Evolutionary conservation across 2,329 filamentous ascomycete species (phyloP), one percentile per base, ranked within the genome.

Genomic region (Aspergillus costaricaensis): DNA sequence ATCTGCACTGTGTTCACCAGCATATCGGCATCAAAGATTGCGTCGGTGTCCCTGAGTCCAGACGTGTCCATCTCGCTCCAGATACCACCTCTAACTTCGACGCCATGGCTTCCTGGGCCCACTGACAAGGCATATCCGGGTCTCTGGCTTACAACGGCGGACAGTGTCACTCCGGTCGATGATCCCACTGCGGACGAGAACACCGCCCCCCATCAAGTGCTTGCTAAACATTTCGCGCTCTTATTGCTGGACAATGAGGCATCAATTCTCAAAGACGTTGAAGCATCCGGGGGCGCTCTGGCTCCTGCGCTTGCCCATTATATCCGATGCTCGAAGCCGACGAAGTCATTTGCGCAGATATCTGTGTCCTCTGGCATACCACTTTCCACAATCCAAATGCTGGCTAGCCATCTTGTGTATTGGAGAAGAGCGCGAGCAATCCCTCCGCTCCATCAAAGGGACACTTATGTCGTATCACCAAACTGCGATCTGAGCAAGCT

Each of bases 351-450:
- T 75, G 89, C 91, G 38, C 87, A 90, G 62, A 85, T 92, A 65
- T 93, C 83, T 67, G 72, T 74, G 4, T 65, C 71, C 2, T 79
- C 79, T 55, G 85, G 88, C 19, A 88, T 98, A 55, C 88, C 90
- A 3, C 83, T 95, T 1, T 83, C 86, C 32, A 91, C 96, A 67
- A 89, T 98, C 64, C 89, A 94, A 64, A 89, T 91, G 67, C 91
- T 96, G 63, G 92, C 93, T 9, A 90, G 91, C 60, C 95, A 98
- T 78, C 89, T 99, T 64, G 92, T 98, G 62, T 96, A 96, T 78
- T 98, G 94, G 93, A 88, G 95, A 23, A 89, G 93, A 59, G 95
- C 94, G 50, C 91, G 96, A 62, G 90, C 94, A 15, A 94, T 98
- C 43, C 91, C 92, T 4, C 95, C 95, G 0, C 85, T 99, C 5